Base-by-base conservation (phyloP, 371 early-diverging fungal species). In the Nematocida minor region DNA sequence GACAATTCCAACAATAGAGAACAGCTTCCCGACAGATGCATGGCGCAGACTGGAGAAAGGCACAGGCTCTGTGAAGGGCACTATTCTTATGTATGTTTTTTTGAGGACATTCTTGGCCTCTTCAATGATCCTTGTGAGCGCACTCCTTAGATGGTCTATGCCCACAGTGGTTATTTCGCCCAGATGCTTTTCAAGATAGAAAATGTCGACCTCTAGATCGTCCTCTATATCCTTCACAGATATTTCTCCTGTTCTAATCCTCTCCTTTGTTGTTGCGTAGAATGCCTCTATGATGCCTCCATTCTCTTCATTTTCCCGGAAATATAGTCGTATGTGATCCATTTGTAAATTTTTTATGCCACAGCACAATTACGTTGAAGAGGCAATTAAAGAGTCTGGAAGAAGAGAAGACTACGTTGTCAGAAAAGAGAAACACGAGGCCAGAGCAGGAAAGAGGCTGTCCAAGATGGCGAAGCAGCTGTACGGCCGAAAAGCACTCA, bases 361-460 rank as follows among this genome's bases (percentile, higher is more conserved):
- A 80, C 97, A 99, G 89, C 95, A 96, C 91, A 94, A 97, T 86
- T 96, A 95, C 88, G 95, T 99, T 86, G 99, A 99, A 88, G 91
- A 94, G 86, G 87, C 91, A 80, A 94, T 99, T 83, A 95, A 94
- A 88, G 89, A 91, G 84, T 91, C 94, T 88, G 99, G 99, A 82
- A 91, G 95, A 74, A 89, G 93, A 69, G 87, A 96, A 77, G 93
- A 97, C 88, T 90, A 94, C 84, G 94, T 90, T 71, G 94, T 94
- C 88, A 90, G 92, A 85, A 92, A 91, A 69, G 80, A 95, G 80
- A 99, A 99, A 89, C 88, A 88, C 82, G 93, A 92, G 87, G 96
- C 96, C 67, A 90, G 99, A 87, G 83, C 88, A 82, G 91, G 87
- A 36, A 95, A 95, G 87, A 91, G 91, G 86, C 87, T 87, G 54